These are phyloP conservation scores for Oenanthe javanica DNA, from an alignment of 140 eudicot genomes.

Conservation along the genomic window DNA sequence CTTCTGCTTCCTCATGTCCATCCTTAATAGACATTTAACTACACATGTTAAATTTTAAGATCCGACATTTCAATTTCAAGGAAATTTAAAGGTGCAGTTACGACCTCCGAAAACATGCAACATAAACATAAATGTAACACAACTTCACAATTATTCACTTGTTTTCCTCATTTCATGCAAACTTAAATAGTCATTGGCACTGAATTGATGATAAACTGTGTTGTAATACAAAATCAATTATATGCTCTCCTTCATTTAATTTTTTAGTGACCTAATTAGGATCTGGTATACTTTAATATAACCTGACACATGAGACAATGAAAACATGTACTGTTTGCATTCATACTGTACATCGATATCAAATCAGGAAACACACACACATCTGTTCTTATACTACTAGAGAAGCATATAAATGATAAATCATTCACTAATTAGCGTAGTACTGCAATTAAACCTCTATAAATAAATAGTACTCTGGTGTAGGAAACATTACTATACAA, in stretches of 20 bases:
- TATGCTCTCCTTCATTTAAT: not conserved
- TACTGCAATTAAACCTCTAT: too few species aligned
- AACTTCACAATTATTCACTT: not conserved
- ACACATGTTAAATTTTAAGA: not conserved
- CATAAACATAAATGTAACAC: not conserved
- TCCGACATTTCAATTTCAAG: not conserved
- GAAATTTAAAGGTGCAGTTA: not conserved
- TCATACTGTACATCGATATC: too few species aligned
- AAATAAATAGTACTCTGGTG: too few species aligned
- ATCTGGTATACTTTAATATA: not conserved
- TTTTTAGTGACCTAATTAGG: not conserved
- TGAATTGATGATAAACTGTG: not conserved
- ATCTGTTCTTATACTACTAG: not conserved
- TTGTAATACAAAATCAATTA: not conserved
- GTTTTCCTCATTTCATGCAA: not conserved
- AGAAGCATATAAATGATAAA: not conserved
- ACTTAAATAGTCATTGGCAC: not conserved
- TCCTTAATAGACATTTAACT: constrained; percentile 41
- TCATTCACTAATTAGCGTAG: not conserved
- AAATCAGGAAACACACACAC: not conserved
- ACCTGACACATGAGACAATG: not conserved
- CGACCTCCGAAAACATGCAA: not conserved
- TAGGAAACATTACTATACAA: not conserved
- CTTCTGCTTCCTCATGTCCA: constrained; percentile 87
- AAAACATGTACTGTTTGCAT: not conserved